Evolutionary conservation across 2,329 filamentous ascomycete species (phyloP).

Genomic region (Arthrobotrys iridis): DNA sequence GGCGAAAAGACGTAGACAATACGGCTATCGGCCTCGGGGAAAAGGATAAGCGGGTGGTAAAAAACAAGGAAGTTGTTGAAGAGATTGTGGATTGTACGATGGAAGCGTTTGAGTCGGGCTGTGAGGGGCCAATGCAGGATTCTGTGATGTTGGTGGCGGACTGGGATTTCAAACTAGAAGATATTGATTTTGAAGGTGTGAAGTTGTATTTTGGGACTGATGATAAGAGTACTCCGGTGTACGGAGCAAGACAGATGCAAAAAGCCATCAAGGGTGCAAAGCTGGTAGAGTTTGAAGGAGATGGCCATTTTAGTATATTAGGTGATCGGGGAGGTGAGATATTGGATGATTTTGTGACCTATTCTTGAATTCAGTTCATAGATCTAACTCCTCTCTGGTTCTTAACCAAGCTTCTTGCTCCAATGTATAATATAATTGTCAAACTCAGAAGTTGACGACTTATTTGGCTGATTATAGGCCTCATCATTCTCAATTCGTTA

Average conservation of each 20-base stretch:
- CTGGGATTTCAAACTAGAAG: slow-evolving; percentile 59
- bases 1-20: slow-evolving; percentile 32
- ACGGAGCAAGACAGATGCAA: slow-evolving; percentile 61
- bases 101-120: slow-evolving; percentile 59
- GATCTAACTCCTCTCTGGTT: background rate
- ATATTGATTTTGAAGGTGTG: slow-evolving; percentile 57
- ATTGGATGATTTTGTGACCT: slow-evolving; percentile 30
- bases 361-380: background rate
- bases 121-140: slow-evolving; percentile 58
- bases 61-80: slow-evolving; percentile 49
- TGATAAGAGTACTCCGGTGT: slow-evolving; percentile 59
- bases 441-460: too few relatives aligned
- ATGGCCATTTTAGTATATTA: slow-evolving; percentile 60
- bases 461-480: too few relatives aligned
- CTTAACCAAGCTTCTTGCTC: too few relatives aligned
- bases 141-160: slow-evolving; percentile 57
- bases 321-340: slow-evolving; percentile 24
- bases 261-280: slow-evolving; percentile 60
- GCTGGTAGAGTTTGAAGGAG: slow-evolving; percentile 60
- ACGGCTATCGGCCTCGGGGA: slow-evolving; percentile 8
- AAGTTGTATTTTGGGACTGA: slow-evolving; percentile 59
- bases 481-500: too few relatives aligned
- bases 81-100: slow-evolving; percentile 46
- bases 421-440: too few relatives aligned
- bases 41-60: slow-evolving; percentile 17